Conservation (phyloP, 1,284 basidiomycete genomes). For the Ganoderma meredithae region DNA sequence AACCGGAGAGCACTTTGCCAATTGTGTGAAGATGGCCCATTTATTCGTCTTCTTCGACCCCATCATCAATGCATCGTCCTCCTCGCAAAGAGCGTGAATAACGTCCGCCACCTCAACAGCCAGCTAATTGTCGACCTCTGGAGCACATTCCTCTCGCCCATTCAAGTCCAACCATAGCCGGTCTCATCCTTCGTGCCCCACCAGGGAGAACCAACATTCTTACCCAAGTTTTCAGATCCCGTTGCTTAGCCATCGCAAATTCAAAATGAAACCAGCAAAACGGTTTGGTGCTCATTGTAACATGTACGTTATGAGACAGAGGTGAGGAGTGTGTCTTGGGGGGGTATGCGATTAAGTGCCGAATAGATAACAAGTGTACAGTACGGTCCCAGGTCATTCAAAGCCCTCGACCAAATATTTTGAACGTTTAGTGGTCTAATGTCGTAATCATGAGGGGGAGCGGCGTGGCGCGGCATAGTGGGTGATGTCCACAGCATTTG, state of each 20-base stretch:
- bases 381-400: conserved; percentile 12
- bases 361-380: conserved; percentile 24
- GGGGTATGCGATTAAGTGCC: conserved; percentile 24
- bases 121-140: background rate
- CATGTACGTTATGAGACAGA: background rate
- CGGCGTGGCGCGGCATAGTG: background rate
- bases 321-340: conserved; percentile 15
- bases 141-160: background rate
- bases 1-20: background rate
- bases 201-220: background rate
- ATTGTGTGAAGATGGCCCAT: background rate
- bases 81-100: background rate
- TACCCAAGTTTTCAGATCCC: background rate
- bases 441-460: conserved; percentile 7
- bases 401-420: background rate
- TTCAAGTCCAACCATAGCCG: background rate
- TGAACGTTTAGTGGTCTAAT: conserved; percentile 16
- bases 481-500: background rate
- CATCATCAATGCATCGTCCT: background rate
- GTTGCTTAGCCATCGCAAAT: background rate
- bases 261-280: background rate
- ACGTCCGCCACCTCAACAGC: background rate
- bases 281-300: background rate
- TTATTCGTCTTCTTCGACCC: background rate
- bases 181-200: no score